Evolutionary conservation across 225 moss, liverwort and hornwort species (phyloP).

Genomic region (Physcomitrium patens): DNA sequence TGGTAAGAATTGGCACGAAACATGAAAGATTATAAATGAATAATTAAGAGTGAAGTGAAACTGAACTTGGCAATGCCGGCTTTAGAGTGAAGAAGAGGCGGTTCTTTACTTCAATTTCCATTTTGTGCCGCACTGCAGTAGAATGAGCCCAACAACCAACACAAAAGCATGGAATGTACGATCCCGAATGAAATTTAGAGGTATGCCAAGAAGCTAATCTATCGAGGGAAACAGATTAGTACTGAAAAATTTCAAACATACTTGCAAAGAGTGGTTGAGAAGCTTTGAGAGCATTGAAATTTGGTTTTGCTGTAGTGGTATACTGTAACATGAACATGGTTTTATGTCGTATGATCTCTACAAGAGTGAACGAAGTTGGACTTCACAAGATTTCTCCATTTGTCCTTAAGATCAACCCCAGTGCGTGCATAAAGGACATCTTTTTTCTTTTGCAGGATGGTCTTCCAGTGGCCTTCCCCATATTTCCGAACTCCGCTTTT

Average conservation of each 20-base stretch:
- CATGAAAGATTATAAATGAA: not conserved
- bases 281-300: conserved; percentile 8
- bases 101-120: conserved; percentile 34
- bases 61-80: conserved; percentile 6
- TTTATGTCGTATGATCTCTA: not conserved
- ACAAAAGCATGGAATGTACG: conserved; percentile 8
- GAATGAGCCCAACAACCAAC: conserved; percentile 37
- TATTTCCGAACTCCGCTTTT: conserved; percentile 60
- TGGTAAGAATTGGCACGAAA: not conserved
- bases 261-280: conserved; percentile 13
- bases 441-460: conserved; percentile 52
- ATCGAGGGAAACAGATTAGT: too few species aligned
- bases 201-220: too few species aligned
- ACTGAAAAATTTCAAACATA: not conserved
- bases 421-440: conserved; percentile 62
- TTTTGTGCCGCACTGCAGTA: conserved; percentile 31
- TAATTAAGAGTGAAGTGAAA: not conserved
- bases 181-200: not conserved
- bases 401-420: conserved; percentile 91
- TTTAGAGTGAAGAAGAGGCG: conserved; percentile 13
- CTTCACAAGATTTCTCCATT: conserved; percentile 91
- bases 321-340: conserved; percentile 24
- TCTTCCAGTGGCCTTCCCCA: conserved; percentile 90
- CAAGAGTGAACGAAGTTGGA: conserved; percentile 15
- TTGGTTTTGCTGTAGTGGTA: not conserved